phyloP scores from a whole-genome alignment of 129 eudicot species.

The Centaurea solstitialis region DNA sequence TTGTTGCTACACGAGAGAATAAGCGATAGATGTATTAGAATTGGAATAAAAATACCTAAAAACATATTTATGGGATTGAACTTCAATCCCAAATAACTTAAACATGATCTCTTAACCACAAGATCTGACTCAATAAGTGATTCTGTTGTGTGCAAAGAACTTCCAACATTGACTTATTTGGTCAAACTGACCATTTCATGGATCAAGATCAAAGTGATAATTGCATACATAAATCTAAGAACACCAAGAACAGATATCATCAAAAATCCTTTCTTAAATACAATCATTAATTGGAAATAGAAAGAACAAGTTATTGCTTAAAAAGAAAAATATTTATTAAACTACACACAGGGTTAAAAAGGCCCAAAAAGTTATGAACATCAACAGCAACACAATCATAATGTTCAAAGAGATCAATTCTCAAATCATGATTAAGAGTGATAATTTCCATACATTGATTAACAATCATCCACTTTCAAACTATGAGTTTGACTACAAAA shows the following conservation, averaged over 20 bases:
- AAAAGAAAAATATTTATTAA: not conserved
- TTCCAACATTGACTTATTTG: constrained; percentile 5
- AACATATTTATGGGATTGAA: not conserved
- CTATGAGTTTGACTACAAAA: not conserved
- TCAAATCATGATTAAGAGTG: constrained; percentile 14
- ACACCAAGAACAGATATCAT: not conserved
- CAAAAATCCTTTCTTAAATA: not conserved
- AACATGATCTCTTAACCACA: not conserved
- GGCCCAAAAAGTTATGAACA: not conserved
- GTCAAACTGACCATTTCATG: constrained; percentile 21
- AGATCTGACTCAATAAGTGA: not conserved
- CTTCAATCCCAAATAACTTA: not conserved
- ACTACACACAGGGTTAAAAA: not conserved
- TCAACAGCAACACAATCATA: not conserved
- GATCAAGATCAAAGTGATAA: no score
- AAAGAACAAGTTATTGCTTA: not conserved
- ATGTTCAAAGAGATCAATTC: constrained; percentile 18
- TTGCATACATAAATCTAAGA: not conserved
- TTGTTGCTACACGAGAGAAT: constrained; percentile 6
- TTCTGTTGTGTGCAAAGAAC: not conserved
- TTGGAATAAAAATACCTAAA: not conserved
- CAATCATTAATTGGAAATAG: not conserved
- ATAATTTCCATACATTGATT: not conserved
- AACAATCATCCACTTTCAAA: constrained; percentile 3
- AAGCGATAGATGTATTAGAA: not conserved